phyloP scores from a whole-genome alignment of 768 basidiomycete genomes.

The Jaapia argillacea region DNA sequence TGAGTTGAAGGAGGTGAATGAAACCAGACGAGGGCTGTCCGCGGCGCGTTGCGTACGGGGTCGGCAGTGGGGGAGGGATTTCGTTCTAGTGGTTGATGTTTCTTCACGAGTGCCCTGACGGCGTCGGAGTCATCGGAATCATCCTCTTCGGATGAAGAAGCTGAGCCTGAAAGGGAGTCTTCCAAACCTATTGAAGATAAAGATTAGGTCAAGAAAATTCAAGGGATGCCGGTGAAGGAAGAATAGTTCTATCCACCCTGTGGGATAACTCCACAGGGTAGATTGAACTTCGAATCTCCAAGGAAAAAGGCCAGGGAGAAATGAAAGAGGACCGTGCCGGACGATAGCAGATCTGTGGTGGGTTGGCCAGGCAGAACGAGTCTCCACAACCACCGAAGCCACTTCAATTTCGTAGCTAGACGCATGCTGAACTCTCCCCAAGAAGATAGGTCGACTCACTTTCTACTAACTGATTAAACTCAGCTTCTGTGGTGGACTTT shows the following conservation, averaged over 20 bases:
- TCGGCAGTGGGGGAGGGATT: conserved; percentile 35
- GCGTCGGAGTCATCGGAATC: conserved; percentile 54
- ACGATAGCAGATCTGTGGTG: too few relatives aligned
- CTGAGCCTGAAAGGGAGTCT: conserved; percentile 89
- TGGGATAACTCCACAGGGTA: too few relatives aligned
- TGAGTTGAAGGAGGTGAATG: conserved; percentile 82
- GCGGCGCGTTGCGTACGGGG: too few relatives aligned
- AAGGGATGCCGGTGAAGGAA: too few relatives aligned
- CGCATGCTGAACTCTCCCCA: too few relatives aligned
- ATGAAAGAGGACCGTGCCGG: too few relatives aligned
- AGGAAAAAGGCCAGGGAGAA: neutral
- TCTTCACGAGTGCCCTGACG: conserved; percentile 57
- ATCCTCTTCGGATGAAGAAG: conserved; percentile 53
- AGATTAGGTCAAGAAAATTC: too few relatives aligned
- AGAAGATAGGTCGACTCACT: too few relatives aligned
- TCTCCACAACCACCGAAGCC: too few relatives aligned
- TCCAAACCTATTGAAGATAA: conserved; percentile 46
- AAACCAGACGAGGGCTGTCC: conserved; percentile 81
- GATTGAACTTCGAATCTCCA: neutral
- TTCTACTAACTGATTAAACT: conserved; percentile 73
- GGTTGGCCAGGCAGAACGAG: too few relatives aligned
- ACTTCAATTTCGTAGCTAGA: too few relatives aligned
- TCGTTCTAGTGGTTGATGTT: conserved; percentile 37
- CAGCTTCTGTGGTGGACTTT: conserved; percentile 51
- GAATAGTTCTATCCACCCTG: too few relatives aligned